Conservation (phyloP, 108 stramenopile genomes). For the Thalassiosira profunda region DNA sequence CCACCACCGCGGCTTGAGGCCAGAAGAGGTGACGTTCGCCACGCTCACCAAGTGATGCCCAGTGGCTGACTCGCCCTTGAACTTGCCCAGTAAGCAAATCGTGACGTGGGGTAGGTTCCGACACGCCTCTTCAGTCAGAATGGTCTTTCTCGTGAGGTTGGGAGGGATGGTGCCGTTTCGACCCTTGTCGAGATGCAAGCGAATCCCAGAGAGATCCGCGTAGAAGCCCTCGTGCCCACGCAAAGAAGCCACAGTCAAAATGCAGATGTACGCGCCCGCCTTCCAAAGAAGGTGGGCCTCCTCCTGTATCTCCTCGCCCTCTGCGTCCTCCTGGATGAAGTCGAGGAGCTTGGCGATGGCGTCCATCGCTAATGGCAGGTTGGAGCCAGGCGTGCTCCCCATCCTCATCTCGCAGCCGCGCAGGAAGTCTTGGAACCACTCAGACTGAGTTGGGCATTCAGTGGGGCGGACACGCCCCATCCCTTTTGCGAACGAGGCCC, state of each 20-base stretch:
- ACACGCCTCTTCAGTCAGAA: not conserved
- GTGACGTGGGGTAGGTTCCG: not conserved
- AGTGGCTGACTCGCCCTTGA: conserved; percentile 18
- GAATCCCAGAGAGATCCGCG: not conserved
- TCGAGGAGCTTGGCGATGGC: not conserved
- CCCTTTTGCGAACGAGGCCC: conserved; percentile 4
- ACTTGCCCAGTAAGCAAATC: conserved; percentile 13
- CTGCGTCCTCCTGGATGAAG: not conserved
- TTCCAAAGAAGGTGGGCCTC: not conserved
- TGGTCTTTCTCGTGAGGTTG: not conserved
- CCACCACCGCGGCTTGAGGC: conserved; percentile 12
- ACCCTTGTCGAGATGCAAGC: not conserved
- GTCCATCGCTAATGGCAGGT: not conserved
- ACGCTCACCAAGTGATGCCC: conserved; percentile 5
- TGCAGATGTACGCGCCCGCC: conserved; percentile 3
- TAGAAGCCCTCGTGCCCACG: conserved; percentile 14
- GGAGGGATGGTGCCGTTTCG: not conserved
- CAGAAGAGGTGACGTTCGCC: conserved; percentile 3
- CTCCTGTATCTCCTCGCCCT: not conserved
- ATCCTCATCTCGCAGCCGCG: conserved; percentile 1
- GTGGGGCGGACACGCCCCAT: not conserved
- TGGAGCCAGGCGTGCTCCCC: conserved; percentile 5
- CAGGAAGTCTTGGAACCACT: conserved; percentile 8
- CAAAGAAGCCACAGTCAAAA: conserved; percentile 4
- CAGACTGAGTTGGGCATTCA: conserved; percentile 5